Evolutionary conservation across 2,329 filamentous ascomycete species (phyloP).

Genomic region (Aspergillus ochraceus): DNA sequence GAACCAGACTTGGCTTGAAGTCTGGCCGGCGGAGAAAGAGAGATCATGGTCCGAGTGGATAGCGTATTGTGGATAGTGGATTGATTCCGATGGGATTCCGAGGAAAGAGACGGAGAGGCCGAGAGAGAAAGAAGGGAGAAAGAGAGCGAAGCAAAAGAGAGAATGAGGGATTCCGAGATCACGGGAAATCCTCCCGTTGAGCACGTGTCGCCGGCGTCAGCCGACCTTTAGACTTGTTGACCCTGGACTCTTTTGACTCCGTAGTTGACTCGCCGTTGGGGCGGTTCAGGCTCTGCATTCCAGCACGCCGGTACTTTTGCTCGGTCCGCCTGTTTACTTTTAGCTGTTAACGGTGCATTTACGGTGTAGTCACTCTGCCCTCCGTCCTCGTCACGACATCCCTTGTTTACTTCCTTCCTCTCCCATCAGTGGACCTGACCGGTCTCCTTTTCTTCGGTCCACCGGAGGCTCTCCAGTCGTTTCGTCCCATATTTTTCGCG

Average conservation of each 20-base stretch:
- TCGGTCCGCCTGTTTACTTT: too few species aligned
- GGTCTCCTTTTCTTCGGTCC: background rate
- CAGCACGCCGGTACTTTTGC: too few species aligned
- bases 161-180: background rate
- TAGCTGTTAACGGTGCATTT: too few species aligned
- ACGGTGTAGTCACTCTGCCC: too few species aligned
- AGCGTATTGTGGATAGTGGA: background rate
- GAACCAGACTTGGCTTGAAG: background rate
- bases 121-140: background rate
- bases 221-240: background rate
- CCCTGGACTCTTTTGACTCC: too few species aligned
- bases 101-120: background rate
- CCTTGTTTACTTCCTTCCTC: background rate
- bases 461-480: background rate
- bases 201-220: background rate
- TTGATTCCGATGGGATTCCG: background rate
- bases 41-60: background rate
- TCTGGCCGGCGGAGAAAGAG: background rate
- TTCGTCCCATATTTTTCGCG: background rate
- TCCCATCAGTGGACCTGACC: background rate
- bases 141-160: background rate
- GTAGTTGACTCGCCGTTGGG: background rate
- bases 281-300: too few species aligned
- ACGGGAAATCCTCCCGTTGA: background rate
- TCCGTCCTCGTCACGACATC: too few species aligned